Base-by-base conservation (phyloP, 108 stramenopile genomes). In the Aurantiochytrium sp. region DNA sequence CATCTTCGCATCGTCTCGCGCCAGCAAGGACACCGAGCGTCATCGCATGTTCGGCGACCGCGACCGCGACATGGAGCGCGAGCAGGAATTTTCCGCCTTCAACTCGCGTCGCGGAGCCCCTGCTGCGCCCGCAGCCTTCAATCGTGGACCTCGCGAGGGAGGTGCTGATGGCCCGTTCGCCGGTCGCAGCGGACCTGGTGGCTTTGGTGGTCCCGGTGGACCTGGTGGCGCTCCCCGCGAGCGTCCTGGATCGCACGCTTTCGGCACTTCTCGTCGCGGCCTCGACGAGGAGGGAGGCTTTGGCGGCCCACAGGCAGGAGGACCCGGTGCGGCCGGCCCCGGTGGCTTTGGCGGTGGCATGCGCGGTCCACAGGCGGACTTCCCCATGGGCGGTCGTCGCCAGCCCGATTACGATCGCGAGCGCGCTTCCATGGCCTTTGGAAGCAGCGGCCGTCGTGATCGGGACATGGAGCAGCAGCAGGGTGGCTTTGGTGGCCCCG, bases 41-140 rank as follows among this genome's bases (percentile, higher is more conserved):
- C 76, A 83, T 23, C 76, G 76, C 76, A 83, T 83, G 76, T 83
- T 45, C 51, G 76, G 76, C 19, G 76, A 83, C 51, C 49, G 25
- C 5, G 49, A 47, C 51, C 76, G 76, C 51, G 76, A 83, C 76
- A n/a, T 6, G 19, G 76, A 83, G 51, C 76, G 76, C 51, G 76
- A 83, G 76, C 45, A 53, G 16, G 51, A 53, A 23, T 83, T 83
- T 4, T 53, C 45, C 3, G 76, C 76, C 23, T 53, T 47, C 5
- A 53, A 47, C 51, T 23, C 49, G 6, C 76, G 76, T 45, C n/a
- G 51, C 16, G 23, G 43, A 6, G 76, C 51, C 23, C 49, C 45
- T 42, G 64, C 64, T 12, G 76, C 76, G 10, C 76, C 76, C 4
- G 64, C 25, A 0, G 64, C 64, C 64, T 69, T 69, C 4, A 69